Evolutionary conservation across 768 basidiomycete species (phyloP), one percentile per base, ranked within the genome.

Genomic region (Collybia mongolica): DNA sequence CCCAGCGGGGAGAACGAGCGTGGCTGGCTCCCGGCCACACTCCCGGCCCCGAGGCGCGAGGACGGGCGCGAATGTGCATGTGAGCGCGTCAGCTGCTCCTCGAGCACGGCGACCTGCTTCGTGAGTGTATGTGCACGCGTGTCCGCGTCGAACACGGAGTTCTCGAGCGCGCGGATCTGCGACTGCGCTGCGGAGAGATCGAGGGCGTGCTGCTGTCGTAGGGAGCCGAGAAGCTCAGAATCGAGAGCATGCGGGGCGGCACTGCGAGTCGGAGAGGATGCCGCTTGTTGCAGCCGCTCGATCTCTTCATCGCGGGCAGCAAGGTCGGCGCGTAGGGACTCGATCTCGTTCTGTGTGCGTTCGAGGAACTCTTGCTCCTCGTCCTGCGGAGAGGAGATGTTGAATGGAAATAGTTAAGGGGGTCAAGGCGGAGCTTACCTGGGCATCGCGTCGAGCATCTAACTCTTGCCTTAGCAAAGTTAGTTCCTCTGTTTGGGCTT

Each of bases 101-200:
- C 87, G 41, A 91, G 70, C 15, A 73, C 59, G 42, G 69, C 73
- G 37, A 91, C 65, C 55, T 87, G 88, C 59, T 82, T 83, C 63
- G 90, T 87, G 18, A 90, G 63, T 2, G 75, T 66, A 62, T 91
- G 87, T 14, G 81, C 75, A 47, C 73, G 76, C 37, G 82, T 83
- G 54, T 92, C 86, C 23, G 86, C 83, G 52, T 89, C 81, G 65
- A 88, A 93, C 23, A 86, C 73, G 9, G 77, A 65, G 8, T 81
- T 81, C 67, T 95, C 90, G 59, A 93, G 73, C 3, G 80, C 77
- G 9, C 93, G 82, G 44, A 94, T 86, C 61, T 84, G 83, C 0
- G 88, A 89, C 29, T 89, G 89, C 3, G 91, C 83, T 9, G 81
- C 72, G 29, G 91, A 93, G 6, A 94, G 75, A 51, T 93, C 91